These are phyloP conservation scores for Tubosaeta sp. DNA, from an alignment of 768 basidiomycete species.

Conservation along the genomic window DNA sequence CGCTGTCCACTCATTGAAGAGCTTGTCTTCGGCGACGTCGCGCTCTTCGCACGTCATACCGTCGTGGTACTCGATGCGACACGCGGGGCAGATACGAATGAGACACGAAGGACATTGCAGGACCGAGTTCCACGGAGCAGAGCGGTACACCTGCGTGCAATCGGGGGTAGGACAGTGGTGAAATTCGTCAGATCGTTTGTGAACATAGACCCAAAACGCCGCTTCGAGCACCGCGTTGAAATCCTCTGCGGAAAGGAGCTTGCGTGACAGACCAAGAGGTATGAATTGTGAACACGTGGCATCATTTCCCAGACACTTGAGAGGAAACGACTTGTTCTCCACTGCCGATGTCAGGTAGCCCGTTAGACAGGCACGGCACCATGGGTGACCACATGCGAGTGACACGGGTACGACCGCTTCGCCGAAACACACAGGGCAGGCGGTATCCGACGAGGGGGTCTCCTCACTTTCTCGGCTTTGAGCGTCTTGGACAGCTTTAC, in stretches of 20 bases:
- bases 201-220: slow-evolving; percentile 58
- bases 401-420: slow-evolving; percentile 47
- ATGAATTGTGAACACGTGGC: slow-evolving; percentile 57
- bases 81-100: slow-evolving; percentile 61
- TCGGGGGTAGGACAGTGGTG: slow-evolving; percentile 78
- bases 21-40: slow-evolving; percentile 45
- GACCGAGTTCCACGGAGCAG: slow-evolving; percentile 43
- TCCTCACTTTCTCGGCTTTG: slow-evolving; percentile 29
- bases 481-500: slow-evolving; percentile 40
- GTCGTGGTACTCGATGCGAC: slow-evolving; percentile 59
- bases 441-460: slow-evolving; percentile 14
- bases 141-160: slow-evolving; percentile 69
- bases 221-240: slow-evolving; percentile 55
- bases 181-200: slow-evolving; percentile 57
- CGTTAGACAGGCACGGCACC: slow-evolving; percentile 61
- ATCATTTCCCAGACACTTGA: slow-evolving; percentile 66
- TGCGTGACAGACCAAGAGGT: slow-evolving; percentile 47
- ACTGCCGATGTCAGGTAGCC: slow-evolving; percentile 56
- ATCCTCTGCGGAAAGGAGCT: slow-evolving; percentile 46
- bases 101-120: slow-evolving; percentile 73
- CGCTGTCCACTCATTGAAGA: slow-evolving; percentile 63
- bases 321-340: slow-evolving; percentile 59
- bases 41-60: slow-evolving; percentile 61
- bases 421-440: slow-evolving; percentile 71
- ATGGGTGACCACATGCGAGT: slow-evolving; percentile 62